Conservation (phyloP, 2,329 filamentous ascomycete species). For the Paraconiothyrium brasiliense region DNA sequence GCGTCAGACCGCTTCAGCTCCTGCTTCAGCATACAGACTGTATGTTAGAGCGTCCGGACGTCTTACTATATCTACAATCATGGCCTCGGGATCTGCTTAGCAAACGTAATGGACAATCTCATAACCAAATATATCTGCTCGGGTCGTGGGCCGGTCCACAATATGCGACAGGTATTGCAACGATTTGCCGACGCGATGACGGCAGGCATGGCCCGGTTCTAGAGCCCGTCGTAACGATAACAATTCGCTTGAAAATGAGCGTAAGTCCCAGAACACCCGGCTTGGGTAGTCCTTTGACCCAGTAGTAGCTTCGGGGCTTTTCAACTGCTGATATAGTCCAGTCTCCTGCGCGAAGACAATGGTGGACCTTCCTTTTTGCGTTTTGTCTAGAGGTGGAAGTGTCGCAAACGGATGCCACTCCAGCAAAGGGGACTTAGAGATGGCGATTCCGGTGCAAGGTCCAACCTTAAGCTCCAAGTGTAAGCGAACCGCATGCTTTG, state of each 20-base stretch:
- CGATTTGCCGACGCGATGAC: slow-evolving; percentile 63
- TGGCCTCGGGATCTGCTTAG: slow-evolving; percentile 61
- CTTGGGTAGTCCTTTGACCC: slow-evolving; percentile 40
- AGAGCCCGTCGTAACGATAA: slow-evolving; percentile 47
- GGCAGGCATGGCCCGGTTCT: slow-evolving; percentile 52
- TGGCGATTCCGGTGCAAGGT: slow-evolving; percentile 26
- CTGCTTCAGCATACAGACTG: background rate
- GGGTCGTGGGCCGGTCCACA: slow-evolving; percentile 74
- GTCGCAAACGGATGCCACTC: slow-evolving; percentile 40
- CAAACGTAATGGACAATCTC: slow-evolving; percentile 65
- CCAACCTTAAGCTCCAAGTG: slow-evolving; percentile 52
- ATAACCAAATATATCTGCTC: slow-evolving; percentile 71
- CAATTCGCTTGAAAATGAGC: slow-evolving; percentile 38
- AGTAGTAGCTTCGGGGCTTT: slow-evolving; percentile 29
- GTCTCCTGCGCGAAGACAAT: slow-evolving; percentile 32
- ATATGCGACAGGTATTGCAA: slow-evolving; percentile 64
- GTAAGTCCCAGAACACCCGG: slow-evolving; percentile 45
- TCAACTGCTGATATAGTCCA: slow-evolving; percentile 28
- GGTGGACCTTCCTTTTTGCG: slow-evolving; percentile 22
- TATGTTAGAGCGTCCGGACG: slow-evolving; percentile 3
- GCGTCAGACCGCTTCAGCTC: background rate
- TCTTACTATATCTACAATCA: slow-evolving; percentile 18
- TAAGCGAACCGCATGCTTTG: slow-evolving; percentile 74
- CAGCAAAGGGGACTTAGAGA: slow-evolving; percentile 27
- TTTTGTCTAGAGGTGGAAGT: slow-evolving; percentile 21